Conservation (phyloP, 352 stramenopile species). For the Phytophthora uliginosa region DNA sequence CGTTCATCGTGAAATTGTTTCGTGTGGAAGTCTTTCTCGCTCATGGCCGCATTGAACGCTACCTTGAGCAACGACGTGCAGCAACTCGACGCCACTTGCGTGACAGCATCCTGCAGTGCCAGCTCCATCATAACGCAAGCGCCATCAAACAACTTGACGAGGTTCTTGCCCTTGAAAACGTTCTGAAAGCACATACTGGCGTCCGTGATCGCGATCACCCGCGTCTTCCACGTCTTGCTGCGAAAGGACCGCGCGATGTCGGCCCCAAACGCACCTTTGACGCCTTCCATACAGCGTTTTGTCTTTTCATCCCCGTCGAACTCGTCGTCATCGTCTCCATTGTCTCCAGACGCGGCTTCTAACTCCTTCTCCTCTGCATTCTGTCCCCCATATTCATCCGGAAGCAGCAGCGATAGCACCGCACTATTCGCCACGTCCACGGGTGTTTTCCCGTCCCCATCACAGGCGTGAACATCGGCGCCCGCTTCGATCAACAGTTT, state of each 20-base stretch:
- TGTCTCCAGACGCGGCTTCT: constrained; percentile 31
- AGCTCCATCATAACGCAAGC: constrained; percentile 71
- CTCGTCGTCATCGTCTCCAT: constrained; percentile 50
- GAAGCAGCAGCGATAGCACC: constrained; percentile 60
- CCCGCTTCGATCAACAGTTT: constrained; percentile 78
- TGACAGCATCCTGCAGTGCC: constrained; percentile 67
- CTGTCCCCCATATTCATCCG: constrained; percentile 45
- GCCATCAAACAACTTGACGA: constrained; percentile 70
- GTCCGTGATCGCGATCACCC: constrained; percentile 64
- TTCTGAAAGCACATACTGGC: constrained; percentile 64
- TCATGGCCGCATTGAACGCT: constrained; percentile 69
- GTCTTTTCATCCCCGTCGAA: constrained; percentile 40
- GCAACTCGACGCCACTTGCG: constrained; percentile 71
- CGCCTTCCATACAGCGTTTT: constrained; percentile 16
- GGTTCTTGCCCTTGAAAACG: constrained; percentile 40
- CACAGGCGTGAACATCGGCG: constrained; percentile 70
- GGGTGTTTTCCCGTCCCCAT: constrained; percentile 66
- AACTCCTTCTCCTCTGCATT: constrained; percentile 39
- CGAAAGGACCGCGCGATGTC: constrained; percentile 63
- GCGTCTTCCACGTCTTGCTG: constrained; percentile 71
- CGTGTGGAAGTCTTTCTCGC: constrained; percentile 70
- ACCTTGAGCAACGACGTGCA: constrained; percentile 71
- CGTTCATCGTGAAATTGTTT: constrained; percentile 62
- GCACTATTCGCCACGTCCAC: constrained; percentile 67
- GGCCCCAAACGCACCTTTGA: constrained; percentile 62